phyloP scores from a whole-genome alignment of 2,329 filamentous ascomycete genomes.

The Pseudogymnoascus sp. region DNA sequence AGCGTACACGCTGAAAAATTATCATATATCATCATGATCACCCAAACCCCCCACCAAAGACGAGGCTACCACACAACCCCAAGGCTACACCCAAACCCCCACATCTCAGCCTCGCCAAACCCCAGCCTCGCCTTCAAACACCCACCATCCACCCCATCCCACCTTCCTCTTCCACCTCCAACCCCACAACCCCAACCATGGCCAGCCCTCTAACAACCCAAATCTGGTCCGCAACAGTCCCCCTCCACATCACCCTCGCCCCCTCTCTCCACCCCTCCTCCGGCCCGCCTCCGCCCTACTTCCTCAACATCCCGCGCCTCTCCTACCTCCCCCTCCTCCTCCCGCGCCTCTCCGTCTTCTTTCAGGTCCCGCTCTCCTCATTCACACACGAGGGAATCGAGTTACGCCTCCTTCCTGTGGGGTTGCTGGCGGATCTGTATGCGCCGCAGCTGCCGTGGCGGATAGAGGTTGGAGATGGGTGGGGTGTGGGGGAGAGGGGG shows the following conservation, averaged over 20 bases:
- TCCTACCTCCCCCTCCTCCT: conserved; percentile 64
- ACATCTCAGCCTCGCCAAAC: conserved; percentile 3
- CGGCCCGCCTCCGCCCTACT: conserved; percentile 24
- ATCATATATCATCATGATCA: background rate
- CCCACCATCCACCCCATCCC: background rate
- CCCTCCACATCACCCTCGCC: conserved; percentile 26
- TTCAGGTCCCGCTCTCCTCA: conserved; percentile 47
- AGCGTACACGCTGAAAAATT: background rate
- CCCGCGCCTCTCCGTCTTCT: conserved; percentile 57
- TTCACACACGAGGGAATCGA: conserved; percentile 63
- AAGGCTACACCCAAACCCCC: background rate
- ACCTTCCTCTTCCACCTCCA: background rate
- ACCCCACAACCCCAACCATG: conserved; percentile 1
- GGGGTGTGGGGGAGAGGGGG: conserved; percentile 36
- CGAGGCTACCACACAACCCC: background rate
- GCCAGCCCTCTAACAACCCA: conserved; percentile 15
- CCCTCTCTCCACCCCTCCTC: conserved; percentile 24
- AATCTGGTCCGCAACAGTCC: conserved; percentile 31
- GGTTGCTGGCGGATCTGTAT: conserved; percentile 64
- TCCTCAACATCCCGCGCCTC: conserved; percentile 56
- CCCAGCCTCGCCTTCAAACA: background rate
- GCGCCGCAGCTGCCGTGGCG: conserved; percentile 51
- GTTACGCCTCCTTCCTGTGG: conserved; percentile 64
- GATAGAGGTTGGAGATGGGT: conserved; percentile 51
- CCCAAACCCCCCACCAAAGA: background rate